Evolutionary conservation across 2,329 filamentous ascomycete species (phyloP), one percentile per base, ranked within the genome.

Genomic region (Fusarium chuoi): DNA sequence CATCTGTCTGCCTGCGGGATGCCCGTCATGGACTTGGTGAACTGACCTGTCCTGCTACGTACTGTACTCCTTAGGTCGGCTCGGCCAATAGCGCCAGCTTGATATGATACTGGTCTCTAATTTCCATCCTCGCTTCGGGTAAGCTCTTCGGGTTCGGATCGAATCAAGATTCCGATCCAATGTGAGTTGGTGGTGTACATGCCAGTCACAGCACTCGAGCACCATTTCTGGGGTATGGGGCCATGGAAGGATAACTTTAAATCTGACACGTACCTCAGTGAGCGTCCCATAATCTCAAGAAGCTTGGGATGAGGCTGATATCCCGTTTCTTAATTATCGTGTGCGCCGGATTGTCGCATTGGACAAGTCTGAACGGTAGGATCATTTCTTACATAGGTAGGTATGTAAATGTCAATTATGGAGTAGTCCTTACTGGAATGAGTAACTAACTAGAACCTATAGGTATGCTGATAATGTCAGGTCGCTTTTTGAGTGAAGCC

Each of bases 91-190:
- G 48, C 39, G 44, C 35, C 30, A 30, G 36, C 35, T 48, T 65
- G 58, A 62, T n/a, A 36, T 51, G 26, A 35, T 45, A 45, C 44
- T 39, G 6, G n/a, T 63, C 55, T 36, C 48, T 63, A 46, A 69
- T 56, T 64, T 69, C 71, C 58, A 45, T 42, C 36, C 28, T 55
- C 48, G 24, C 35, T 20, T 55, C 48, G 42, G 26, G 58, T 75
- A 58, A 75, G 54, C 58, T 55, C 26, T 26, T 76, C 62, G 74
- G 71, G 49, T 52, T 76, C 68, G 73, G 74, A 59, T 66, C 41
- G 56, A 62, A 30, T 63, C 42, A 46, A 59, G 48, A 68, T 41
- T 54, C 74, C 71, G 74, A 58, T 54, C 74, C 68, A 74, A 58
- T 49, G 42, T 35, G 33, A 76, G 52, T 56, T 46, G 56, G 45